phyloP scores from a whole-genome alignment of 495 filamentous ascomycete species.

The Penicillium daleae region DNA sequence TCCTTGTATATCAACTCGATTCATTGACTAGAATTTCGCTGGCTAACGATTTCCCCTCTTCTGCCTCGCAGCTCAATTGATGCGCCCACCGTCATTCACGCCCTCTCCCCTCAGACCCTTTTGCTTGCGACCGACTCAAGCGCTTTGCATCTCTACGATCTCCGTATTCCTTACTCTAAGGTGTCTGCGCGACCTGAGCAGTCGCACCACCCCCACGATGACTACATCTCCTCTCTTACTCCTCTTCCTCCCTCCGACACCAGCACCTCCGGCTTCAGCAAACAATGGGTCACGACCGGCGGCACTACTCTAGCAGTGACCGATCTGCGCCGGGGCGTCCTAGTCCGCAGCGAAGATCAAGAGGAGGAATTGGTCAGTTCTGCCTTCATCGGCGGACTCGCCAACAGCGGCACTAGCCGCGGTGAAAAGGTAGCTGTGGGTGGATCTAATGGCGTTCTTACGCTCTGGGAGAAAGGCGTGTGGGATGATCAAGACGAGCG shows the following conservation, averaged over 20 bases:
- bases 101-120: conserved; percentile 83
- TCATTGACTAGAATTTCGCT: conserved; percentile 10
- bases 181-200: conserved; percentile 67
- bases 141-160: conserved; percentile 86
- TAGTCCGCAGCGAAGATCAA: conserved; percentile 88
- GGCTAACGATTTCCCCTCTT: conserved; percentile 9
- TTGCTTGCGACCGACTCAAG: conserved; percentile 90
- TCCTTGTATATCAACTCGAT: conserved; percentile 16
- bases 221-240: conserved; percentile 89
- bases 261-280: conserved; percentile 81
- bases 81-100: conserved; percentile 74
- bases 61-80: conserved; percentile 52
- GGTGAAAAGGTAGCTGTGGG: conserved; percentile 82
- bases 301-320: conserved; percentile 87
- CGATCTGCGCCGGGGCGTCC: conserved; percentile 79
- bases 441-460: conserved; percentile 76
- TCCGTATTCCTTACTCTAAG: conserved; percentile 66
- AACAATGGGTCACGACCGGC: conserved; percentile 92
- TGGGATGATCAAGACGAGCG: conserved; percentile 96
- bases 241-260: conserved; percentile 76
- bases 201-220: conserved; percentile 83
- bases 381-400: conserved; percentile 68
- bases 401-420: conserved; percentile 61
- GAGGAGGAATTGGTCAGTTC: conserved; percentile 89
- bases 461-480: conserved; percentile 87